These are phyloP conservation scores for Ustilago shanxiensis DNA, from an alignment of 1,284 basidiomycete species.

Conservation along the genomic window DNA sequence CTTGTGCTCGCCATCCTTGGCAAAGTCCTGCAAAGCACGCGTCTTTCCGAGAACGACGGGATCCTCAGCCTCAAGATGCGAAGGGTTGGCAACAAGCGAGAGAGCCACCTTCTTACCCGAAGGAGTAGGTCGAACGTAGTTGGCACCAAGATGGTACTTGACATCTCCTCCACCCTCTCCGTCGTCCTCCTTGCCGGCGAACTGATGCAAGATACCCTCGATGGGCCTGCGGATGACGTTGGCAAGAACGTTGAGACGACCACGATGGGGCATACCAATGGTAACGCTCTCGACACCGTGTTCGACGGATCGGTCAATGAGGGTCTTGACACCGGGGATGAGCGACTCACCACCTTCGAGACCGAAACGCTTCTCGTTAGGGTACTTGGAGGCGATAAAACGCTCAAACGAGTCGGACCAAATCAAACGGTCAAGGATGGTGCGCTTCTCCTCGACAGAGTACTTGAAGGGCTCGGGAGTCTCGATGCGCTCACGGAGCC, in stretches of 20 bases:
- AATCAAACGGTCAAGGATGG: constrained; percentile 98
- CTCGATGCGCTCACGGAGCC: constrained; percentile 97
- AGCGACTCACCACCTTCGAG: constrained; percentile 98
- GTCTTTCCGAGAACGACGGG: constrained; percentile 98
- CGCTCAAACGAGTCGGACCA: constrained; percentile 99
- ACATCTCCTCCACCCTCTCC: constrained; percentile 88
- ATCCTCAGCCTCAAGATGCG: constrained; percentile 96
- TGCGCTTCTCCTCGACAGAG: constrained; percentile 96
- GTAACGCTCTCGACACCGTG: constrained; percentile 95
- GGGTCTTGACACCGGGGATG: constrained; percentile 98
- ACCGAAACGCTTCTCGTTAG: constrained; percentile 99
- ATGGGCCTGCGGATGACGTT: constrained; percentile 99
- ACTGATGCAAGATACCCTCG: constrained; percentile 98
- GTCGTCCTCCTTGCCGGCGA: constrained; percentile 75
- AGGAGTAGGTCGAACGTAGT: constrained; percentile 97
- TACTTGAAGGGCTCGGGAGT: constrained; percentile 99
- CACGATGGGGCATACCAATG: constrained; percentile 99
- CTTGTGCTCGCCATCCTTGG: constrained; percentile 79
- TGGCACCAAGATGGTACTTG: constrained; percentile 98
- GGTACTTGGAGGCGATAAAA: constrained; percentile 97
- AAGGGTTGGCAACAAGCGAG: constrained; percentile 98
- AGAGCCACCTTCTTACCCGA: constrained; percentile 97
- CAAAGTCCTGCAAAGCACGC: constrained; percentile 94
- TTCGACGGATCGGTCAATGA: constrained; percentile 98
- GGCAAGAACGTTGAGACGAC: constrained; percentile 94